A percentile compares a stretch with the other conserved stretches of the same genome.
Conservation (phyloP, 192 early-diverging fungal genomes). For the Podila epigama region DNA sequence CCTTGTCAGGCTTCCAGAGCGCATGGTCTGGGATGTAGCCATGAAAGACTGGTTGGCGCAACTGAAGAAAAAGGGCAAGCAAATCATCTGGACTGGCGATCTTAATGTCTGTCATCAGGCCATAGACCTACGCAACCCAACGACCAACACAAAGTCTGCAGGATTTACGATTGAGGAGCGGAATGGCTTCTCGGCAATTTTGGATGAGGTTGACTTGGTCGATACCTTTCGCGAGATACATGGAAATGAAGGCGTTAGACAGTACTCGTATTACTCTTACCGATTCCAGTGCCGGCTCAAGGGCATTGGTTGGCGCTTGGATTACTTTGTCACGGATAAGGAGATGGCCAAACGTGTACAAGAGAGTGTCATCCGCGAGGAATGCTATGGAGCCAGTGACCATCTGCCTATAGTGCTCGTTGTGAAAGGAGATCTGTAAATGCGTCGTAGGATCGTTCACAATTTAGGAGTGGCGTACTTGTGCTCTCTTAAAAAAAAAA, state of each 20-base stretch:
- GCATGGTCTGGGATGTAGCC: slow-evolving; percentile 66
- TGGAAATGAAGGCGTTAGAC: slow-evolving; percentile 54
- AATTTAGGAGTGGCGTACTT: too few relatives aligned
- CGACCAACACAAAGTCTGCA: slow-evolving; percentile 76
- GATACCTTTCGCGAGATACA: slow-evolving; percentile 80
- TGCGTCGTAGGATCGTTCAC: too few relatives aligned
- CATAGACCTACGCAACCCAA: slow-evolving; percentile 77
- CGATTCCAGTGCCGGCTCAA: slow-evolving; percentile 76
- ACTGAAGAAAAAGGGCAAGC: slow-evolving; percentile 70
- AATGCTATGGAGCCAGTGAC: slow-evolving; percentile 89
- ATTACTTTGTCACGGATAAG: slow-evolving; percentile 82
- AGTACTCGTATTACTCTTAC: slow-evolving; percentile 84
- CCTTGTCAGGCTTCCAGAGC: slow-evolving; percentile 71
- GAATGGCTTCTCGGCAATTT: slow-evolving; percentile 66
- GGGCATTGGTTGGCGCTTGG: slow-evolving; percentile 82
- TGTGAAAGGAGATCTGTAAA: slow-evolving; percentile 49
- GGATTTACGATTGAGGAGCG: slow-evolving; percentile 89
- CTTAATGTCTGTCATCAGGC: slow-evolving; percentile 86
- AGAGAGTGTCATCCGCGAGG: slow-evolving; percentile 70
- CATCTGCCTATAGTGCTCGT: slow-evolving; percentile 82
- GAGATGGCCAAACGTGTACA: slow-evolving; percentile 61
- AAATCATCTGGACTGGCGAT: slow-evolving; percentile 83
- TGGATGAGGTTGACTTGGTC: slow-evolving; percentile 62
- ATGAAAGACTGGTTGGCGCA: slow-evolving; percentile 74
- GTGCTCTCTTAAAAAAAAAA: too few relatives aligned